phyloP scores from a whole-genome alignment of 2,329 filamentous ascomycete genomes.

The Zarea fungicola region DNA sequence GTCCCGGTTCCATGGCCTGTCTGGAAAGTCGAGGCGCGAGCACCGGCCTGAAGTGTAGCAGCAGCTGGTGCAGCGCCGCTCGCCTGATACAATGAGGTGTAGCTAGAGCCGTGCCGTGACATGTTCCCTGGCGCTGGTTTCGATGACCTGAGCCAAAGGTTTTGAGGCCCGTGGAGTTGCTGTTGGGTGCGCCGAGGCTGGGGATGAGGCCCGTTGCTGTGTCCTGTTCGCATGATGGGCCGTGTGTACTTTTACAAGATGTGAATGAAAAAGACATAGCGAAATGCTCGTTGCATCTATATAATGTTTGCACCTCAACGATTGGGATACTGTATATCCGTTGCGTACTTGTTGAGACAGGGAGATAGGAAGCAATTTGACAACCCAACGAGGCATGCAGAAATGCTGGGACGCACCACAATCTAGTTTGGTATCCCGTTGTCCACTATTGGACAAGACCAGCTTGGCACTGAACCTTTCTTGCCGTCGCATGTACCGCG shows the following conservation, averaged over 20 bases:
- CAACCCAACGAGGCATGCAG: too few species aligned
- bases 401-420: background rate
- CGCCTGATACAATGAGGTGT: background rate
- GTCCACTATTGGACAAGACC: background rate
- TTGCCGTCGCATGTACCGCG: too few species aligned
- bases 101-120: background rate
- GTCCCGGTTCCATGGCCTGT: background rate
- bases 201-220: background rate
- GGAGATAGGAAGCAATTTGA: background rate
- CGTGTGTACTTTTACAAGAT: background rate
- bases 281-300: background rate
- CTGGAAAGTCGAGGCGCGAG: background rate
- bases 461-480: background rate
- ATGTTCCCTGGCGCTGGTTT: background rate
- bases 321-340: background rate
- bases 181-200: background rate
- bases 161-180: background rate
- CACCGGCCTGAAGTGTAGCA: background rate
- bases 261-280: background rate
- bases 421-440: background rate
- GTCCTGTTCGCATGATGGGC: background rate
- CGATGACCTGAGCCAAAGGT: background rate
- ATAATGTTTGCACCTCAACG: background rate
- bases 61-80: background rate
- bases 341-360: background rate